Evolutionary conservation across 129 eudicot genomes (phyloP).

Genomic region (Flaveria robusta): DNA sequence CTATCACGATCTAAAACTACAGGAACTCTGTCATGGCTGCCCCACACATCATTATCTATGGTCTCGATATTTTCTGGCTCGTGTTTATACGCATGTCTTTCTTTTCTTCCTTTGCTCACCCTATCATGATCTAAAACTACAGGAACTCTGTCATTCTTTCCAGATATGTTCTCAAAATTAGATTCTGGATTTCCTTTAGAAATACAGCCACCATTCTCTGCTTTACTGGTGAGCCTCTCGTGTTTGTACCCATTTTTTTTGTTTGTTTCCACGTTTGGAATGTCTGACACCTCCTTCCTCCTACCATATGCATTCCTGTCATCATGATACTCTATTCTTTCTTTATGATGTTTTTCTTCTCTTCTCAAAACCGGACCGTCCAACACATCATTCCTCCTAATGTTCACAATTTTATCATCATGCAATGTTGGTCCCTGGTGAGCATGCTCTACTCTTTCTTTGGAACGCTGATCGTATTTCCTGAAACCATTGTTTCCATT

Average conservation of each 20-base stretch:
- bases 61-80: constrained; percentile 33
- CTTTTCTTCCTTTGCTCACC: constrained; percentile 24
- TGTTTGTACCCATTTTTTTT: constrained; percentile 11
- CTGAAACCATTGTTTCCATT: constrained; percentile 34
- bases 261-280: neutral
- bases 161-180: constrained; percentile 15
- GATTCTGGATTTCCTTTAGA: constrained; percentile 14
- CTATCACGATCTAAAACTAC: constrained; percentile 36
- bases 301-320: constrained; percentile 29
- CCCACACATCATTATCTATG: constrained; percentile 32
- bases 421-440: constrained; percentile 27
- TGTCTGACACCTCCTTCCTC: constrained; percentile 34
- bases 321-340: constrained; percentile 37
- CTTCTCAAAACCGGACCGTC: constrained; percentile 27
- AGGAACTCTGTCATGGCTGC: constrained; percentile 1
- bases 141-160: neutral
- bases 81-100: constrained; percentile 24
- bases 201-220: constrained; percentile 23
- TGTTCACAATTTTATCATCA: constrained; percentile 25
- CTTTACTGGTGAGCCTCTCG: neutral
- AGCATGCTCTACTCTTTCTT: constrained; percentile 48
- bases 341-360: constrained; percentile 45
- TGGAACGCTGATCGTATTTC: constrained; percentile 37
- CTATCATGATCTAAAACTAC: constrained; percentile 36
- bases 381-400: constrained; percentile 37